phyloP scores from a whole-genome alignment of 2,329 filamentous ascomycete species.

The Stagonosporopsis tanaceti region DNA sequence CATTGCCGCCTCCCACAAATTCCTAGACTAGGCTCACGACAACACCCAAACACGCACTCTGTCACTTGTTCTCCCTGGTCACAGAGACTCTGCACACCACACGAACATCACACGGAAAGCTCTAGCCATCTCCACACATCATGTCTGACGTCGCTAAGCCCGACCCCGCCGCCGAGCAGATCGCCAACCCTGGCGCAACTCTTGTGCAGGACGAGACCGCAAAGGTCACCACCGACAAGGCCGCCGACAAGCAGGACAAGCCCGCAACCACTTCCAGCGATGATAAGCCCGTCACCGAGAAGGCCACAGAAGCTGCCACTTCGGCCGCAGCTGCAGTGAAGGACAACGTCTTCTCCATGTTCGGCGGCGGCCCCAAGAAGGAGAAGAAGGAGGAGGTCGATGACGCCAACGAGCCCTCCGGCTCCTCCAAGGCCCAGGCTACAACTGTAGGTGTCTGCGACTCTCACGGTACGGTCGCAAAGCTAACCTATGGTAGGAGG shows the following conservation, averaged over 20 bases:
- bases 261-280: slow-evolving; percentile 46
- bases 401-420: slow-evolving; percentile 76
- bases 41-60: slow-evolving; percentile 28
- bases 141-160: slow-evolving; percentile 53
- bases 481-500: slow-evolving; percentile 59
- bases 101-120: slow-evolving; percentile 12
- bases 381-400: slow-evolving; percentile 86
- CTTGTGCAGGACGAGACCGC: slow-evolving; percentile 55
- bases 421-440: slow-evolving; percentile 68
- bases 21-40: slow-evolving; percentile 29
- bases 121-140: slow-evolving; percentile 13
- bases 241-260: slow-evolving; percentile 39
- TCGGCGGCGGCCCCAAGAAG: slow-evolving; percentile 96
- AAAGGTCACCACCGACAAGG: slow-evolving; percentile 53
- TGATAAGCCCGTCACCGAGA: slow-evolving; percentile 59
- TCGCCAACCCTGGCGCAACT: slow-evolving; percentile 50
- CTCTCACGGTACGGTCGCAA: not conserved
- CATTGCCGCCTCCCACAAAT: slow-evolving; percentile 37
- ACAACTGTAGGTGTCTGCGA: slow-evolving; percentile 58
- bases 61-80: slow-evolving; percentile 16
- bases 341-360: slow-evolving; percentile 91
- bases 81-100: slow-evolving; percentile 9
- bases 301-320: slow-evolving; percentile 49
- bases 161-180: slow-evolving; percentile 52
- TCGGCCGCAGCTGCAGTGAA: slow-evolving; percentile 53